Evolutionary conservation across 2,329 filamentous ascomycete genomes (phyloP).

Genomic region (Ascochyta fabae): DNA sequence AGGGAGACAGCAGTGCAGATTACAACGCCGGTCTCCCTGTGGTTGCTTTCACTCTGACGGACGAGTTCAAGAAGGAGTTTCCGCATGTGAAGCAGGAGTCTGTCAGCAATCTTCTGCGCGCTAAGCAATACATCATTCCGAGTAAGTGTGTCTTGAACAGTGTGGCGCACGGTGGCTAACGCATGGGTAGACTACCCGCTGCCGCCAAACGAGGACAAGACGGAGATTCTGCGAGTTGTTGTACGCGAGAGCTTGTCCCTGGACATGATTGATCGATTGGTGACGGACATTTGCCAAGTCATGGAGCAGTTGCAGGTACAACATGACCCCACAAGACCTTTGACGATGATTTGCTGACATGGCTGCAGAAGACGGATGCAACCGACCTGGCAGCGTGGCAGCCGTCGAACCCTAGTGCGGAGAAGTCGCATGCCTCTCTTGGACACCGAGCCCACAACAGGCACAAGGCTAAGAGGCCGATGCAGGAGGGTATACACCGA

Average conservation of each 20-base stretch:
- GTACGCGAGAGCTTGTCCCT: constrained; percentile 71
- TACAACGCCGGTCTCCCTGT: constrained; percentile 72
- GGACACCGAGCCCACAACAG: constrained; percentile 49
- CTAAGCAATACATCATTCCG: constrained; percentile 74
- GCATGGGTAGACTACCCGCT: constrained; percentile 64
- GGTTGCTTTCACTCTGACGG: constrained; percentile 69
- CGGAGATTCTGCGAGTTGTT: constrained; percentile 71
- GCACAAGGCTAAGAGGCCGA: constrained; percentile 55
- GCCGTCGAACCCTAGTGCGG: constrained; percentile 47
- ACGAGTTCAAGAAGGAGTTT: constrained; percentile 64
- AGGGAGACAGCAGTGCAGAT: constrained; percentile 59
- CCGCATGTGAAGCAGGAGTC: constrained; percentile 69
- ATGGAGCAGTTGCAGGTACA: constrained; percentile 64
- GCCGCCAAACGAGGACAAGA: constrained; percentile 66
- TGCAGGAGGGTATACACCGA: constrained; percentile 57
- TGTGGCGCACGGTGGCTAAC: constrained; percentile 18
- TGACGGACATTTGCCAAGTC: constrained; percentile 65
- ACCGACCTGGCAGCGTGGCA: constrained; percentile 60
- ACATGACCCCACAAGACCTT: not conserved
- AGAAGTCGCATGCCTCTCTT: constrained; percentile 50
- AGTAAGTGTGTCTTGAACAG: constrained; percentile 52
- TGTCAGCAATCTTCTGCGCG: constrained; percentile 67
- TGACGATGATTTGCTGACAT: not conserved
- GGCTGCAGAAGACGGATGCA: constrained; percentile 50
- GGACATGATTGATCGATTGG: constrained; percentile 69